phyloP scores from a whole-genome alignment of 225 moss, liverwort and hornwort species.

The Pseudisothecium myosuroides region DNA sequence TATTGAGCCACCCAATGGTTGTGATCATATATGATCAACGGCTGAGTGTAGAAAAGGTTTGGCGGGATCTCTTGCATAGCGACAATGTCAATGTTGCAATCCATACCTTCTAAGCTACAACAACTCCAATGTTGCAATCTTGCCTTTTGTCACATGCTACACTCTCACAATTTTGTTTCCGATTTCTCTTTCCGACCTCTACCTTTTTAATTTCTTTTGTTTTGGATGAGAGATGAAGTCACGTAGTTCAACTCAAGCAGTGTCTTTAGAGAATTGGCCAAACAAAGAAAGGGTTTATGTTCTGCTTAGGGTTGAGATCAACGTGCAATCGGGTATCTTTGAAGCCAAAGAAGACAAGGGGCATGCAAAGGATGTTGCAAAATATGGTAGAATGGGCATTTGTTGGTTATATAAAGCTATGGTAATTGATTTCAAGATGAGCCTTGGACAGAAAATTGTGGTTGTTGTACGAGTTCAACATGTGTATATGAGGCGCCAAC shows the following conservation, averaged over 20 bases:
- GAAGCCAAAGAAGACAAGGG: not conserved
- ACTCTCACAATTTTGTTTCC: too few species aligned
- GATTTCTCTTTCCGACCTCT: too few species aligned
- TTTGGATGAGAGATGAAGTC: not conserved
- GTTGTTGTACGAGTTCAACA: not conserved
- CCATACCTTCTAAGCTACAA: too few species aligned
- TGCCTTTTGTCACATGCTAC: rapidly evolving
- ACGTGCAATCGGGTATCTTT: not conserved
- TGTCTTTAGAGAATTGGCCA: not conserved
- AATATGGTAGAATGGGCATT: rapidly evolving
- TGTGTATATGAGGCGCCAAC: not conserved
- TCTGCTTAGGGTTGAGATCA: not conserved
- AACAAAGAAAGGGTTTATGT: rapidly evolving
- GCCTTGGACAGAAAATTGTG: rapidly evolving
- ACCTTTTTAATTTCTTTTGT: too few species aligned
- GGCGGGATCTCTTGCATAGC: too few species aligned
- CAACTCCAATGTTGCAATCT: too few species aligned
- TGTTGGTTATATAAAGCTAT: not conserved
- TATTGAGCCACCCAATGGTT: too few species aligned
- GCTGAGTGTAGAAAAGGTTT: rapidly evolving
- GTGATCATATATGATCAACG: too few species aligned
- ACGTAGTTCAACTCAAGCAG: rapidly evolving
- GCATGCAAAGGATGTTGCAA: not conserved
- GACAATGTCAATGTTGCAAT: too few species aligned
- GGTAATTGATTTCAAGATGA: not conserved